These are phyloP conservation scores for Tulasnella sp. DNA, from an alignment of 768 basidiomycete species.

Conservation along the genomic window DNA sequence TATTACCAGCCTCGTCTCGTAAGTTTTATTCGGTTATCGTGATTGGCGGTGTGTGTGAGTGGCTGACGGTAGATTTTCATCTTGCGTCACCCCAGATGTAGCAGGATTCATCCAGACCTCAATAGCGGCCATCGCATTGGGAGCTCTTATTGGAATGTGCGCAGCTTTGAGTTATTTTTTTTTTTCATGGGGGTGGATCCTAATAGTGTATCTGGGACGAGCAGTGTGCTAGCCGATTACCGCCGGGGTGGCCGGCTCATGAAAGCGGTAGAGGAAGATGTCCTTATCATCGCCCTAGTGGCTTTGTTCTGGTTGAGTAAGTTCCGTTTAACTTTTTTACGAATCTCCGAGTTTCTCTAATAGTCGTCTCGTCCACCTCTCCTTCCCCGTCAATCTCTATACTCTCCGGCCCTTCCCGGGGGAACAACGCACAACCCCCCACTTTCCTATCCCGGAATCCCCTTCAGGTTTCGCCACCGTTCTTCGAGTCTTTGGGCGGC, in stretches of 20 bases:
- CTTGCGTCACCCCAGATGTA: not conserved
- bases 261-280: conserved; percentile 21
- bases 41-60: not conserved
- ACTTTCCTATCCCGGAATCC: not conserved
- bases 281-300: conserved; percentile 21
- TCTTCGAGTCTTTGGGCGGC: conserved; percentile 19
- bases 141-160: conserved; percentile 21
- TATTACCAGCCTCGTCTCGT: conserved; percentile 20
- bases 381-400: not conserved
- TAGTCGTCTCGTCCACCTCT: not conserved
- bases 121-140: conserved; percentile 16
- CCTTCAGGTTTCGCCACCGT: conserved; percentile 25
- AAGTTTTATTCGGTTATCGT: conserved; percentile 12
- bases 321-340: not conserved
- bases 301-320: conserved; percentile 25
- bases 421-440: not conserved
- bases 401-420: not conserved
- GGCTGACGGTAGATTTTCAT: not conserved
- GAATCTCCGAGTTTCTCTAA: not conserved
- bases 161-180: not conserved
- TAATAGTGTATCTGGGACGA: not conserved
- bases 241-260: conserved; percentile 21
- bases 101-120: conserved; percentile 19
- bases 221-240: conserved; percentile 23
- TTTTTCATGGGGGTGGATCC: not conserved